Evolutionary conservation across 106 monocot genomes (phyloP), one percentile per base, ranked within the genome.

Genomic region (Acorus gramineus): DNA sequence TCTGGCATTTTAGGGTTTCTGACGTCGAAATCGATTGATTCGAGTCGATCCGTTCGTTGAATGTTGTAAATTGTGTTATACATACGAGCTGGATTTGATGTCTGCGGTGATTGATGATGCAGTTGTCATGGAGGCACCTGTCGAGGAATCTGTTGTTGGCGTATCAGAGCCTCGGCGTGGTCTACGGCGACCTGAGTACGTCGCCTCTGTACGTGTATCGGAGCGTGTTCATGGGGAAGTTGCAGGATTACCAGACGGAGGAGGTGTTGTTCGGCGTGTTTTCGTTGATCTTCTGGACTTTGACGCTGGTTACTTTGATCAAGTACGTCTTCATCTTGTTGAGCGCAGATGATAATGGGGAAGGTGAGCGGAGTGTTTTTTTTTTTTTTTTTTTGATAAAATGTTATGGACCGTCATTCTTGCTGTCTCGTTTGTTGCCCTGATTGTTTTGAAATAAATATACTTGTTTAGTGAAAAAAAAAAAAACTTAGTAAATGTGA

Each of bases 131-230:
- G 28, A 28, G 28, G 28, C 28, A 28, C 28, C 28, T 28, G 28
- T 28, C 28, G 28, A 28, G 28, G 28, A 28, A 28, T 28, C 67
- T 90, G 14, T 82, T 94, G 47, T 79, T 94, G 69, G 77, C 94
- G 57, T 94, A 94, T 76, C 94, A 94, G 69, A 94, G 94, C 67
- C 84, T 81, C 74, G 93, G 93, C 76, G 93, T 94, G 14, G 93
- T 94, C 5, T 94, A 94, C 75, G 93, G 89, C 57, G 93, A 93
- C 71, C 70, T 93, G 52, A 86, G 86, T 56, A 86, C 84, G 42
- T 93, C 86, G 59, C 93, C 93, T 71, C 89, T 94, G 53, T 94
- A 94, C 42, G 93, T 89, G 6, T 94, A 76, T 66, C 89, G 64
- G 76, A 86, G 89, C 76, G 67, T 71, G 49, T 86, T 94, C 69